These are phyloP conservation scores for Talaromyces verruculosus DNA, from an alignment of 2,329 filamentous ascomycete species.

Conservation along the genomic window DNA sequence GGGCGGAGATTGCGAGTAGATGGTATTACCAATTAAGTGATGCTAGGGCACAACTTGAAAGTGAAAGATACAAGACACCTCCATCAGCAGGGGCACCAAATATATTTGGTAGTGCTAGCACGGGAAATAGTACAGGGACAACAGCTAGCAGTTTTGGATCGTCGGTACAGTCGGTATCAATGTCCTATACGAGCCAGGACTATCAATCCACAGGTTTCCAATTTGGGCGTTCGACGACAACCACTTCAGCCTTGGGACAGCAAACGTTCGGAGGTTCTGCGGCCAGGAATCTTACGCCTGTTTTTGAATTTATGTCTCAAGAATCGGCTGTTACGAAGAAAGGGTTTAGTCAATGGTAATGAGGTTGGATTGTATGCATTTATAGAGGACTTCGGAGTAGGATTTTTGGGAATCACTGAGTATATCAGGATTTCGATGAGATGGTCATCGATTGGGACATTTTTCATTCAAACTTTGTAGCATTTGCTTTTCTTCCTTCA, in stretches of 20 bases:
- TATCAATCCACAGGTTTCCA: neutral
- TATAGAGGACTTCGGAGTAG: neutral
- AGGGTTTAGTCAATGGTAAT: neutral
- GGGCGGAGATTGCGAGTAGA: slow-evolving; percentile 15
- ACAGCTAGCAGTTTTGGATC: slow-evolving; percentile 8
- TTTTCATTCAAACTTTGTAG: neutral
- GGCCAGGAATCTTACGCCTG: slow-evolving; percentile 11
- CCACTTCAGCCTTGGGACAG: neutral
- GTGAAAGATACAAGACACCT: neutral
- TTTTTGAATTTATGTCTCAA: slow-evolving; percentile 14
- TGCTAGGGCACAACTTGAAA: slow-evolving; percentile 1
- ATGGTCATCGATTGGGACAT: neutral
- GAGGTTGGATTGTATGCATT: neutral
- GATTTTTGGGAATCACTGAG: neutral
- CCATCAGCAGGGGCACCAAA: slow-evolving; percentile 1
- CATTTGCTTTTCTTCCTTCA: neutral
- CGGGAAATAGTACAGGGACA: neutral
- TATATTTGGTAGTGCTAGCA: slow-evolving; percentile 1
- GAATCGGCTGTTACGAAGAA: slow-evolving; percentile 2
- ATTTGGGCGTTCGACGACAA: neutral
- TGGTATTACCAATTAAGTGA: slow-evolving; percentile 16
- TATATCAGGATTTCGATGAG: neutral
- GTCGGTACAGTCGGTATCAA: slow-evolving; percentile 10
- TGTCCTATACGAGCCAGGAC: neutral
- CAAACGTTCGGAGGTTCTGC: neutral